phyloP scores from a whole-genome alignment of 164 flowering plant species.

The Hamamelis virginiana region DNA sequence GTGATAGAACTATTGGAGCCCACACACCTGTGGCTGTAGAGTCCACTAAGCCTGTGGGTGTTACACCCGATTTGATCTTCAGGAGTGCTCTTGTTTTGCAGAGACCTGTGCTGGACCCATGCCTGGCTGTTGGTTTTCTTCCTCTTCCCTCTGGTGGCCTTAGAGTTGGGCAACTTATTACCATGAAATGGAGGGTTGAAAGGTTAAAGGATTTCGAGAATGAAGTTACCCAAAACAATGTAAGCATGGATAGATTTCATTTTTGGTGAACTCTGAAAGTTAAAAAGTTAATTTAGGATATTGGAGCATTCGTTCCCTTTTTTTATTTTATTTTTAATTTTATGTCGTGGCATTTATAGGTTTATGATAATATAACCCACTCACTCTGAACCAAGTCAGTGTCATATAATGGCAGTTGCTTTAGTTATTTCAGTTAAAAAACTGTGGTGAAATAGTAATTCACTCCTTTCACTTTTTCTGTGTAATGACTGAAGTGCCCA shows the following conservation, averaged over 20 bases:
- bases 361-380: neutral
- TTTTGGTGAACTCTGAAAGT: neutral
- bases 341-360: neutral
- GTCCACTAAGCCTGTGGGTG: conserved; percentile 26
- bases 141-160: conserved; percentile 82
- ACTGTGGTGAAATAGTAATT: too few relatives aligned
- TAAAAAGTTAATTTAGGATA: neutral
- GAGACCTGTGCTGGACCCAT: conserved; percentile 87
- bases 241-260: conserved; percentile 32
- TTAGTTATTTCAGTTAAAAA: neutral
- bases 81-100: conserved; percentile 75
- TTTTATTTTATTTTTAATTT: neutral
- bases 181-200: conserved; percentile 91
- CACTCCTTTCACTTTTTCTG: too few relatives aligned
- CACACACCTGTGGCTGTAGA: conserved; percentile 58
- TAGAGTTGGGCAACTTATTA: conserved; percentile 88
- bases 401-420: neutral
- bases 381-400: neutral
- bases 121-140: conserved; percentile 94
- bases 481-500: neutral
- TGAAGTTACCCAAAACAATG: conserved; percentile 36
- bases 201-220: conserved; percentile 63
- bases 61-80: conserved; percentile 49
- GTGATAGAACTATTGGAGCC: conserved; percentile 77
- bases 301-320: neutral